Conservation (phyloP, 305 asterid species). For the Ilex paraguariensis region DNA sequence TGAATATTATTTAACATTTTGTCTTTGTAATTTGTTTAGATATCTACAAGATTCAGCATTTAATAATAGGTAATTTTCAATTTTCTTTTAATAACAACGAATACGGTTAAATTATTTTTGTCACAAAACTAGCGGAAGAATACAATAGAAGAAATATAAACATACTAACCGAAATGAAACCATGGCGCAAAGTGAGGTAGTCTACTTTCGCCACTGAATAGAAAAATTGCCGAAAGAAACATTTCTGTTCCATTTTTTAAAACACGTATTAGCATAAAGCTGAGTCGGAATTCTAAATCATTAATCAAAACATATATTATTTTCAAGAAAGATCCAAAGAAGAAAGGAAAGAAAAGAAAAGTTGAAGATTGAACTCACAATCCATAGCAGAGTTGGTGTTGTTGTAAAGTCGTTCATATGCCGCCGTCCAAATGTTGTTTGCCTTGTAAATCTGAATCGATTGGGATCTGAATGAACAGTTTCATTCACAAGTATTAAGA, state of each 20-base stretch:
- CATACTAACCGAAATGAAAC: slow-evolving; percentile 51
- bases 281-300: background rate
- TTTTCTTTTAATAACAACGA: too few species aligned
- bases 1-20: too few species aligned
- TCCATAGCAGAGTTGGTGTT: slow-evolving; percentile 36
- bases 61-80: too few species aligned
- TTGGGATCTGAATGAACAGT: slow-evolving; percentile 40
- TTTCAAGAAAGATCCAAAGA: background rate
- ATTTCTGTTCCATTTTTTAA: slow-evolving; percentile 37
- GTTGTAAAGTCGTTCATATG: slow-evolving; percentile 32
- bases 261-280: background rate
- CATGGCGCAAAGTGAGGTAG: slow-evolving; percentile 74
- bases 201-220: slow-evolving; percentile 61
- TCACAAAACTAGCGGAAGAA: too few species aligned
- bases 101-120: too few species aligned
- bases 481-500: background rate
- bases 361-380: slow-evolving; percentile 26
- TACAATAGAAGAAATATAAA: background rate
- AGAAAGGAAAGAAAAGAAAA: background rate
- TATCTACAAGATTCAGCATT: too few species aligned
- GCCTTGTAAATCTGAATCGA: slow-evolving; percentile 54
- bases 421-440: slow-evolving; percentile 65
- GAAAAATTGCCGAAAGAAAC: slow-evolving; percentile 69
- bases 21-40: too few species aligned
- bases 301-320: background rate